Conservation (phyloP, 108 stramenopile species). For the Cylindrotheca fusiformis region DNA sequence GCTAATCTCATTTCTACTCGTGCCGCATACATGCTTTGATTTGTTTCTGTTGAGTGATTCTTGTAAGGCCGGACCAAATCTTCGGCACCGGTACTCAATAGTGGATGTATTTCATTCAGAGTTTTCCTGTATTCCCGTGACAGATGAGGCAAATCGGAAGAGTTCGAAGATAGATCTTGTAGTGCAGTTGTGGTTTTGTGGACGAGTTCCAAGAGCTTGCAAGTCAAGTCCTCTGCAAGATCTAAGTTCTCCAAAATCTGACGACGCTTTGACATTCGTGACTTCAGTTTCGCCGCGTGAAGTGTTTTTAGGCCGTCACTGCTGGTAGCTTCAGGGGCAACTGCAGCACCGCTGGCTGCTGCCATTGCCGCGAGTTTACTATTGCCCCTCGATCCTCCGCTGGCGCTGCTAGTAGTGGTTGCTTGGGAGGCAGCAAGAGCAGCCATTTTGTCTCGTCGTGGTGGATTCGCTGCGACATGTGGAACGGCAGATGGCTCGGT, state of each 20-base stretch:
- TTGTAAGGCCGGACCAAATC: slow-evolving; percentile 38
- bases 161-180: slow-evolving; percentile 18
- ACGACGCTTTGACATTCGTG: slow-evolving; percentile 19
- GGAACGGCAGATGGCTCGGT: neutral
- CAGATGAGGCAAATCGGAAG: slow-evolving; percentile 3
- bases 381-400: slow-evolving; percentile 1
- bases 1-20: slow-evolving; percentile 49
- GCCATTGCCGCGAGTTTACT: slow-evolving; percentile 31
- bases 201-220: slow-evolving; percentile 22
- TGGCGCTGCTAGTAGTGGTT: slow-evolving; percentile 1
- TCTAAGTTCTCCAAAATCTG: slow-evolving; percentile 25
- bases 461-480: slow-evolving; percentile 1
- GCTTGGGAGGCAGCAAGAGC: slow-evolving; percentile 22
- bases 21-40: slow-evolving; percentile 55
- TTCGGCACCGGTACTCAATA: slow-evolving; percentile 25
- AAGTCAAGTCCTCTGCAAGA: slow-evolving; percentile 34
- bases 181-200: slow-evolving; percentile 27
- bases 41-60: slow-evolving; percentile 37
- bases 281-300: slow-evolving; percentile 2
- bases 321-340: neutral
- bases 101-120: slow-evolving; percentile 37
- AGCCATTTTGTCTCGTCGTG: slow-evolving; percentile 31
- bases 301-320: neutral
- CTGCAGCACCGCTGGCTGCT: neutral
- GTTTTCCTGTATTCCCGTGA: slow-evolving; percentile 29